Base-by-base conservation (phyloP, 257 asterid species). In the Linderniella brevidens region DNA sequence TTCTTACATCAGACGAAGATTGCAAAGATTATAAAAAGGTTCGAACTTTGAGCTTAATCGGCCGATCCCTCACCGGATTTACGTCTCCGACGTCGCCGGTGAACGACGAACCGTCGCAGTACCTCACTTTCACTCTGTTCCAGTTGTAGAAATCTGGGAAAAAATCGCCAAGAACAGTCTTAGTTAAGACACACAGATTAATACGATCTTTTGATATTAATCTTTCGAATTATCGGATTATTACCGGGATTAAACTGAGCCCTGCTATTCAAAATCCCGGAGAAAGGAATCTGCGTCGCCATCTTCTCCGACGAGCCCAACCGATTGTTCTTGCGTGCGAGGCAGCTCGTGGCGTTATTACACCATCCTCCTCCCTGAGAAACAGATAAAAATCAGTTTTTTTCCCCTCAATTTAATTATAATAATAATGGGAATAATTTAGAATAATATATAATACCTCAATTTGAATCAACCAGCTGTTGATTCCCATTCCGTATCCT, bases 351-450 rank as follows among this genome's bases (percentile, higher is more conserved):
- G 3, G 42, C 64, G 32, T 77, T 80, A 53, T 76, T 75, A 73
- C 98, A 84, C 98, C 98, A 88, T 41, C 78, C 95, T 59, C 98
- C 98, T 63, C 95, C 98, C 97, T 88, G 63, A 35, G 18, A 49
- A 36, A 44, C 14, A 37, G 13, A 10, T 15, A 25, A 9, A 17
- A 1, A 4, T 4, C 8, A 35, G 8, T 25, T 25, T 25, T 25
- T 25, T 25, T 25, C 32, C 6, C 32, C 32, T 13, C 13, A 39
- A 3, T 11, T 39, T 13, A 39, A 10, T 39, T 9, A 1, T 39
- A 11, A 39, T 39, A 39, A 39, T 10, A 8, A 37, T 37, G 40
- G 11, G 11, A n/a, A n/a, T n/a, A n/a, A n/a, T n/a, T n/a, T n/a
- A n/a, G n/a, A n/a, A n/a, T n/a, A n/a, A n/a, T n/a, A n/a, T n/a